Conservation (phyloP, 2,329 filamentous ascomycete species). For the Hysterium pulicare region DNA sequence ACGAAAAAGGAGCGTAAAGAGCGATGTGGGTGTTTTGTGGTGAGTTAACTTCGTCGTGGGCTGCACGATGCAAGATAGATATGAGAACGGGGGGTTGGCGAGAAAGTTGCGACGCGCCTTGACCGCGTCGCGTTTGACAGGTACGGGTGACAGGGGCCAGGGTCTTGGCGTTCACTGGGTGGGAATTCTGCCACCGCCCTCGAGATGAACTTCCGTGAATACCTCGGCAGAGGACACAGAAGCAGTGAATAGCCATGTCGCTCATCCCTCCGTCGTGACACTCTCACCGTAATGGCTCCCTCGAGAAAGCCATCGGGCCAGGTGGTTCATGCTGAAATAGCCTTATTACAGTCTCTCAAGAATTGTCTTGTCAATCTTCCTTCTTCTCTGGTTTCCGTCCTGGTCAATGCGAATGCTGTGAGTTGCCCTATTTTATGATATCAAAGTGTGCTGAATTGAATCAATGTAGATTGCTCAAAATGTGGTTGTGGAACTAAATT, state of each 20-base stretch:
- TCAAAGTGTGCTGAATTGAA: neutral
- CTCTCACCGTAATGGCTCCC: slow-evolving; percentile 25
- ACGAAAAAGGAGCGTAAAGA: slow-evolving; percentile 4
- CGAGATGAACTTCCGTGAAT: neutral
- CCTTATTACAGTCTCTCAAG: slow-evolving; percentile 75
- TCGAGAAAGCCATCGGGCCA: slow-evolving; percentile 43
- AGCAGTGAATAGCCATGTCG: slow-evolving; percentile 4
- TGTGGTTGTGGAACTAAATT: slow-evolving; percentile 89
- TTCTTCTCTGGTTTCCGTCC: slow-evolving; percentile 73
- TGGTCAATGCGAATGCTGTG: slow-evolving; percentile 88
- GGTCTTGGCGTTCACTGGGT: neutral
- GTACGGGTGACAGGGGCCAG: neutral
- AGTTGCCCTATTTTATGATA: slow-evolving; percentile 31
- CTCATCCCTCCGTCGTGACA: slow-evolving; percentile 6
- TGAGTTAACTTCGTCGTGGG: no score
- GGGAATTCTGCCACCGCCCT: neutral
- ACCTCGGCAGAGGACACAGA: slow-evolving; percentile 7
- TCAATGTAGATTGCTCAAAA: slow-evolving; percentile 79
- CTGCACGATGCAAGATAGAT: neutral
- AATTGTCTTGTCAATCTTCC: slow-evolving; percentile 95
- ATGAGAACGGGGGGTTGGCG: no score
- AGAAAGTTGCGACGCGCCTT: no score
- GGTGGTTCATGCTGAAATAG: slow-evolving; percentile 74
- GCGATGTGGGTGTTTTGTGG: slow-evolving; percentile 9
- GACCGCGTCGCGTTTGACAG: neutral